Percentiles rank a stretch among this genome's conserved stretches.
These are phyloP conservation scores for Sclerotinia subarctica DNA, from an alignment of 2,329 filamentous ascomycete genomes.

Conservation along the genomic window DNA sequence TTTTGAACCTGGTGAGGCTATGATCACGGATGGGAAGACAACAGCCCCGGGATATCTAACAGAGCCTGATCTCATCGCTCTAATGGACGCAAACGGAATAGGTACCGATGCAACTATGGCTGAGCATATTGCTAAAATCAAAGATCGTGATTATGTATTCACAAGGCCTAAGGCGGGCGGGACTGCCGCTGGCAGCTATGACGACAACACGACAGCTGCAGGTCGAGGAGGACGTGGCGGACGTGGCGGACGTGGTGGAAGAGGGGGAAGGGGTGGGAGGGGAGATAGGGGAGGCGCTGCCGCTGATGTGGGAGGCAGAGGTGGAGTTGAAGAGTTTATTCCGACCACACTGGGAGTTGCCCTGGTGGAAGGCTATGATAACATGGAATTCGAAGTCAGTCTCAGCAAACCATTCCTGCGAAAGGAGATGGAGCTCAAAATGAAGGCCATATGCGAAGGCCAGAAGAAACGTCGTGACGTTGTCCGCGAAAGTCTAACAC, in stretches of 20 bases:
- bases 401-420: constrained; percentile 93
- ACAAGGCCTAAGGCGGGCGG: constrained; percentile 51
- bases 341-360: constrained; percentile 89
- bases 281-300: constrained; percentile 43
- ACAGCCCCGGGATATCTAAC: constrained; percentile 81
- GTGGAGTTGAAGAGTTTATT: constrained; percentile 76
- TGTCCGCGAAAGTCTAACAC: constrained; percentile 76
- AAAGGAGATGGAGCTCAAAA: constrained; percentile 96
- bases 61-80: constrained; percentile 87
- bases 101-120: constrained; percentile 99
- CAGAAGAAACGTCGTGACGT: constrained; percentile 70
- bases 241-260: constrained; percentile 37
- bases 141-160: constrained; percentile 81
- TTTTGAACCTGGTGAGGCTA: constrained; percentile 84
- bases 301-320: constrained; percentile 45
- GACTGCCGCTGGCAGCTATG: constrained; percentile 27
- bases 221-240: constrained; percentile 41
- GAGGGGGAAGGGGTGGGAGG: constrained; percentile 41
- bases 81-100: constrained; percentile 99
- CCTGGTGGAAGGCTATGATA: constrained; percentile 89
- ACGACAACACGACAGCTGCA: constrained; percentile 41
- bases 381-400: constrained; percentile 88
- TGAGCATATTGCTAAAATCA: constrained; percentile 95
- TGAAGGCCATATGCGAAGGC: constrained; percentile 95
- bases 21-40: constrained; percentile 89